Evolutionary conservation across 306 rosid genomes (phyloP), one percentile per base, ranked within the genome.

Genomic region (Castanea mollissima): DNA sequence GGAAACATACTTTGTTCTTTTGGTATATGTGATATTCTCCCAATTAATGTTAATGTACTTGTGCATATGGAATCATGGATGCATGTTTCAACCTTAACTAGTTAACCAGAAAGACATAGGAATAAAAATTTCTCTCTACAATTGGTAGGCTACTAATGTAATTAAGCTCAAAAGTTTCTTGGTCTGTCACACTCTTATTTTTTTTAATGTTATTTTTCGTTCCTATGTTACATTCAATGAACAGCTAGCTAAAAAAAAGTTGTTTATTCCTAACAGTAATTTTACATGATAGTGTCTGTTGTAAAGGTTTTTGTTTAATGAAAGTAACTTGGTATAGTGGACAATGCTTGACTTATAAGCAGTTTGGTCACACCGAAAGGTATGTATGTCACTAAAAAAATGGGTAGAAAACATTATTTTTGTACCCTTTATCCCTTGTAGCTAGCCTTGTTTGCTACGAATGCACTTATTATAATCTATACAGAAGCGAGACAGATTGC

Each of bases 281-380:
- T 56, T 78, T 19, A 38, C 49, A 12, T 23, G 60, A 69, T 56
- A 18, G 34, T 41, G 51, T 69, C 20, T 16, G 59, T 27, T 46
- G 76, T 56, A 4, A 5, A 29, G 21, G 54, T 32, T 51, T 5
- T 58, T 5, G n/a, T 56, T 56, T 1, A n/a, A 56, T 31, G 19
- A 23, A 62, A 25, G 31, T 20, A 46, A 75, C 19, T 21, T 10
- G 62, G 62, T 19, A n/a, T 46, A 18, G 31, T 49, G 34, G 73
- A 62, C 73, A 71, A 62, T 44, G 63, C n/a, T 59, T 57, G 54
- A 79, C 64, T 49, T 46, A 11, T n/a, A n/a, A 58, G 12, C 25
- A 18, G 25, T 56, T 51, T 19, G 31, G 52, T 71, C 15, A 58
- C 34, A 46, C 13, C 2, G 82, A 51, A 57, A 35, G 16, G 4